Evolutionary conservation across 2,329 filamentous ascomycete genomes (phyloP).

Genomic region (Clarireedia sp.): DNA sequence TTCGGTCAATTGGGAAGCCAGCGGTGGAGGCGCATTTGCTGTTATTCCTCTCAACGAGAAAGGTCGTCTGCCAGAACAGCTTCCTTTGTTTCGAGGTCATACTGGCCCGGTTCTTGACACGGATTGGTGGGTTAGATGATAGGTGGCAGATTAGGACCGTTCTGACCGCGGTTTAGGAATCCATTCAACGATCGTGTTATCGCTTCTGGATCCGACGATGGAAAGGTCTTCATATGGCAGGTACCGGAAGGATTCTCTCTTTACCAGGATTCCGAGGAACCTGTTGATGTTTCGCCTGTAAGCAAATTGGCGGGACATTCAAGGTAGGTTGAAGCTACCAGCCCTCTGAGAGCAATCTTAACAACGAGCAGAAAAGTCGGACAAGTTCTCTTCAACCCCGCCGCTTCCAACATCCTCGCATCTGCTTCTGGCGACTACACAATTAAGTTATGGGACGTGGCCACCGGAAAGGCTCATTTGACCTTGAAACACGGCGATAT

Average conservation of each 20-base stretch:
- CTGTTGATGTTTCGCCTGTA: slow-evolving; percentile 71
- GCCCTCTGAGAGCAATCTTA: slow-evolving; percentile 14
- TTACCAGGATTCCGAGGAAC: slow-evolving; percentile 76
- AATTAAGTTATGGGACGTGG: slow-evolving; percentile 92
- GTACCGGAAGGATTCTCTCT: slow-evolving; percentile 84
- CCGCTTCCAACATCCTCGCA: slow-evolving; percentile 89
- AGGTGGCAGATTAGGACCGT: background rate
- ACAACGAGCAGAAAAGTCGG: slow-evolving; percentile 71
- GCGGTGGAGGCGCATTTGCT: slow-evolving; percentile 92
- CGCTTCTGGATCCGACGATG: slow-evolving; percentile 91
- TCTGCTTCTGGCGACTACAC: slow-evolving; percentile 92
- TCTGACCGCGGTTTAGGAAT: slow-evolving; percentile 52
- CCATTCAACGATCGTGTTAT: slow-evolving; percentile 93
- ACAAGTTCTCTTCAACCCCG: slow-evolving; percentile 95
- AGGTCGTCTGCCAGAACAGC: slow-evolving; percentile 83
- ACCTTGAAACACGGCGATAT: slow-evolving; percentile 83
- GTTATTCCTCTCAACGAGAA: slow-evolving; percentile 86
- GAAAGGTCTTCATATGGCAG: slow-evolving; percentile 94
- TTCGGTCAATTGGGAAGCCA: slow-evolving; percentile 96
- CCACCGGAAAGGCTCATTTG: slow-evolving; percentile 65
- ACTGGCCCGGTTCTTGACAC: slow-evolving; percentile 94
- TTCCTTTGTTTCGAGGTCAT: slow-evolving; percentile 92
- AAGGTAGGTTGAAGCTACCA: slow-evolving; percentile 45
- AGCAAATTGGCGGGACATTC: slow-evolving; percentile 80
- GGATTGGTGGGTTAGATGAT: slow-evolving; percentile 63